Evolutionary conservation across 768 basidiomycete genomes (phyloP), one percentile per base, ranked within the genome.

Genomic region (Phanerodontia chrysosporium): DNA sequence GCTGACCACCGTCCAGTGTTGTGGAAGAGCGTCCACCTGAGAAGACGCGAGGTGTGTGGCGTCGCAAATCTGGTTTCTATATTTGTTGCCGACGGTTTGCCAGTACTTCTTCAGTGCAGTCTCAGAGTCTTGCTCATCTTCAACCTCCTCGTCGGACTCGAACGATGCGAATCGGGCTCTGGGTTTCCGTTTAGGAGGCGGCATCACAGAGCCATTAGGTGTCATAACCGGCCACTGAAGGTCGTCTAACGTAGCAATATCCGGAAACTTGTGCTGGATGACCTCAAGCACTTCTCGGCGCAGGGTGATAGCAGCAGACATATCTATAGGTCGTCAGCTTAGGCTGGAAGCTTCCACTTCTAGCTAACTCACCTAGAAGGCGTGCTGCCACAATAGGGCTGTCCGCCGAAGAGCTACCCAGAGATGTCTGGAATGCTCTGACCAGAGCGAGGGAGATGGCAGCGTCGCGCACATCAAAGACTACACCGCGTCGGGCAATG

Each of bases 251-350:
- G 69, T 59, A 2, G 70, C 67, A 0, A 67, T 35, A 13, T 75
- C 68, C 2, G 77, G 74, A 58, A 89, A 83, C 69, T 97, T 97
- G 66, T 83, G 72, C 1, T 82, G 78, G 51, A 95, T 87, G 16
- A 83, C 83, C 62, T 96, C 94, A 16, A 95, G 70, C 77, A 98
- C 83, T 68, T 98, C 96, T 18, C 92, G 82, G 9, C 86, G 84
- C 1, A 97, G 77, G 0, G 92, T 93, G 46, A 95, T 81, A 4
- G 90, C 83, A 0, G 86, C 77, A 2, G 87, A 86, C 14, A 80
- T 75, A 70, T 96, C 95, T 96, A 63, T 16, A 25, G 27, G 5
- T 28, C 25, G 16, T 18, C 2, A 46, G 30, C 44, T 18, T 3
- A n/a, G n/a, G n/a, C n/a, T n/a, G n/a, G n/a, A n/a, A n/a, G n/a